Evolutionary conservation across 2,329 filamentous ascomycete genomes (phyloP), one percentile per base, ranked within the genome.

Genomic region (Ceratocystis diversiconidia): DNA sequence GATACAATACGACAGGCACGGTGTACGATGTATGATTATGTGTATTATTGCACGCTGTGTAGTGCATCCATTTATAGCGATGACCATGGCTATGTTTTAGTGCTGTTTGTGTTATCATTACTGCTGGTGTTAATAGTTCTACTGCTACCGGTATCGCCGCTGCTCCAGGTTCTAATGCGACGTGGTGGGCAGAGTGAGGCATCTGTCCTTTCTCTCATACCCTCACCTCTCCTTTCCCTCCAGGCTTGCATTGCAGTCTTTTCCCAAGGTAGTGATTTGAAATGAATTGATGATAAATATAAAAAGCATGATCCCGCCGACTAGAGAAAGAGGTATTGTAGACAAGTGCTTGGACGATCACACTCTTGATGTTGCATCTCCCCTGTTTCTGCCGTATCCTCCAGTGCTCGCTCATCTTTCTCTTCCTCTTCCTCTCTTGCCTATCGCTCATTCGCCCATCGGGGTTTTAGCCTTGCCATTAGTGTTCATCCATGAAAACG

Each of bases 401-500:
- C 25, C 8, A 5, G 22, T 30, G 6, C 60, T 17, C 28, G 22
- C 17, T 66, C 15, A 4, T 55, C 25, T 57, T 19, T 43, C 30
- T 59, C 41, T 28, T 41, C 22, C 63, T 32, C 28, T 8, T 32
- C 25, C 17, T 44, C 6, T 19, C 52, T 22, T 19, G 7, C 32
- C 61, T 1, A 19, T 10, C 3, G 15, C 17, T 59, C 30, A 65
- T 59, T 67, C 62, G 28, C 63, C 66, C 32, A 65, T 63, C 2
- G 55, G 41, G 15, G 62, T 41, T 36, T 77, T 78, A 59, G 79
- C 75, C 70, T 79, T 79, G 62, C 72, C 73, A 19, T 74, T 69
- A 50, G 80, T 76, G 61, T 88, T 92, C 79, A 96, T 86, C 92
- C 92, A 97, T 12, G 89, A 87, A 77, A 97, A 97, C 2, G 92